Evolutionary conservation across 805 yeast genomes (phyloP).

Genomic region (Debaryomyces prosopidis): DNA sequence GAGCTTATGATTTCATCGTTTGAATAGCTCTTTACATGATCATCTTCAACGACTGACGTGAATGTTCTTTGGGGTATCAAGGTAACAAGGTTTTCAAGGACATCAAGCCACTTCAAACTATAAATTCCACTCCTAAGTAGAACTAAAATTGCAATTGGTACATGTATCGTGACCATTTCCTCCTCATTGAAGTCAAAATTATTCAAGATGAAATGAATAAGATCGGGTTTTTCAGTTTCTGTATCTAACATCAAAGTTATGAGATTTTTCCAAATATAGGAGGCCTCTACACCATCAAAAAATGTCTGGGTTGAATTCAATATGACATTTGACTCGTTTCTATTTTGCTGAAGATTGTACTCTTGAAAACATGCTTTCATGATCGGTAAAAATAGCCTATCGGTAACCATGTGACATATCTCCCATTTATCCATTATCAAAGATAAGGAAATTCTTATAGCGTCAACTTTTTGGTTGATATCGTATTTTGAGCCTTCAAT

Average conservation of each 20-base stretch:
- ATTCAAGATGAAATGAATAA: conserved; percentile 59
- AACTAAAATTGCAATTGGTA: conserved; percentile 67
- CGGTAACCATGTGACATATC: conserved; percentile 74
- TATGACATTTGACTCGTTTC: conserved; percentile 39
- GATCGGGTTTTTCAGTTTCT: conserved; percentile 32
- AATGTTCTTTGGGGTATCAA: conserved; percentile 66
- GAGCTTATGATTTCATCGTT: not conserved
- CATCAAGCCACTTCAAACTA: conserved; percentile 31
- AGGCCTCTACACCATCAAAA: conserved; percentile 85
- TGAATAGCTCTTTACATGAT: not conserved
- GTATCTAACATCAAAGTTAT: conserved; percentile 42
- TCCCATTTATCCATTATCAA: conserved; percentile 95
- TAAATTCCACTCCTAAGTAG: conserved; percentile 29
- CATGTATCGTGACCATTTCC: conserved; percentile 75
- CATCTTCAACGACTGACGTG: conserved; percentile 4
- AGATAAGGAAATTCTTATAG: conserved; percentile 60
- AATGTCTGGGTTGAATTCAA: conserved; percentile 63
- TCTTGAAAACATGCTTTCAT: conserved; percentile 46
- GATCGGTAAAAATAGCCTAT: conserved; percentile 66
- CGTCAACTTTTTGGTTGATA: conserved; percentile 40
- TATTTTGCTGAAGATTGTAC: not conserved
- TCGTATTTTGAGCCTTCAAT: conserved; percentile 32
- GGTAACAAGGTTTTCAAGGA: conserved; percentile 46
- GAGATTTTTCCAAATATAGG: conserved; percentile 71
- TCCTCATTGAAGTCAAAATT: conserved; percentile 81